Evolutionary conservation across 768 basidiomycete genomes (phyloP).

Genomic region (Russula dissimulans): DNA sequence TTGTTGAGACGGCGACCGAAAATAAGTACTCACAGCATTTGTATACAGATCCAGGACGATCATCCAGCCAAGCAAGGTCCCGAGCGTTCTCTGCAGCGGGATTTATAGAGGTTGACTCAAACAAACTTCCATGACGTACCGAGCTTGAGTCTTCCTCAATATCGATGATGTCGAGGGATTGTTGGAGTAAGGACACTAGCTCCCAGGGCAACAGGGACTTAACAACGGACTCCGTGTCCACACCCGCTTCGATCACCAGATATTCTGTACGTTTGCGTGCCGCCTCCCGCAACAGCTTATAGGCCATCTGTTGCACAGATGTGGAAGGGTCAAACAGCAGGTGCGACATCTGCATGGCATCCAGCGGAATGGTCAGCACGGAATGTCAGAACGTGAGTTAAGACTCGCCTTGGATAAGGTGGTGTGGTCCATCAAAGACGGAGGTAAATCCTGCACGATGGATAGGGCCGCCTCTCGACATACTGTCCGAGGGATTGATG

Average conservation of each 20-base stretch:
- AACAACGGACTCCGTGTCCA: slow-evolving; percentile 53
- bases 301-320: slow-evolving; percentile 70
- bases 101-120: background rate
- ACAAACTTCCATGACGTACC: background rate
- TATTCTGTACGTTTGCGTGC: slow-evolving; percentile 70
- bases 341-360: slow-evolving; percentile 57
- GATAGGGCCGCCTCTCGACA: slow-evolving; percentile 63
- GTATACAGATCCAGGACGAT: slow-evolving; percentile 76
- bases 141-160: slow-evolving; percentile 31
- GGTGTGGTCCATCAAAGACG: slow-evolving; percentile 49
- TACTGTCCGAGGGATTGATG: slow-evolving; percentile 50
- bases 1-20: background rate
- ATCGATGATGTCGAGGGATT: slow-evolving; percentile 32
- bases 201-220: slow-evolving; percentile 55
- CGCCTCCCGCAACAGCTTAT: slow-evolving; percentile 59
- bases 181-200: slow-evolving; percentile 54
- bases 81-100: slow-evolving; percentile 39
- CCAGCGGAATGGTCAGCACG: background rate
- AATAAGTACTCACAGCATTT: slow-evolving; percentile 54
- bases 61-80: slow-evolving; percentile 83
- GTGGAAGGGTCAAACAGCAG: slow-evolving; percentile 55
- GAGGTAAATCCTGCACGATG: slow-evolving; percentile 58
- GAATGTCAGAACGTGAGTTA: background rate
- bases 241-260: slow-evolving; percentile 79
- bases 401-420: slow-evolving; percentile 52